Evolutionary conservation across 2,329 filamentous ascomycete genomes (phyloP).

Genomic region (Aspergillus fructus): DNA sequence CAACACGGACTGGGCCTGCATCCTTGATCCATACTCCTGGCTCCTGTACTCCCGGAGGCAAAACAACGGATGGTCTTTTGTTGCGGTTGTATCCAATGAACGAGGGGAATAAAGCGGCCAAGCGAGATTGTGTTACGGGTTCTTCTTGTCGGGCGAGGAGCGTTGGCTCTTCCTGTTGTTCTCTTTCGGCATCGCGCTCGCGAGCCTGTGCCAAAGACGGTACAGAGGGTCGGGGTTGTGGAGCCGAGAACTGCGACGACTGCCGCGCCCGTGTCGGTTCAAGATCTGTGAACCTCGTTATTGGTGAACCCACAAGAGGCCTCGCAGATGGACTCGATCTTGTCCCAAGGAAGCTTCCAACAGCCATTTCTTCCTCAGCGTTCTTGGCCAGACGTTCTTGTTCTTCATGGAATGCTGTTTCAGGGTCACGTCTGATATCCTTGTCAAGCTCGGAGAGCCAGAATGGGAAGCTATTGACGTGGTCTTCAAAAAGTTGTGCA

Average conservation of each 20-base stretch:
- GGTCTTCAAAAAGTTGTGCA: constrained; percentile 87
- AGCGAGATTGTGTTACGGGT: constrained; percentile 52
- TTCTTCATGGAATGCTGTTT: constrained; percentile 86
- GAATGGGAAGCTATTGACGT: constrained; percentile 94
- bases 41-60: constrained; percentile 86
- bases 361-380: constrained; percentile 82
- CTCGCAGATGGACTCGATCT: constrained; percentile 30
- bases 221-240: constrained; percentile 31
- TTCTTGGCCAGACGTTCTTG: constrained; percentile 78
- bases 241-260: constrained; percentile 27
- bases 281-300: constrained; percentile 25
- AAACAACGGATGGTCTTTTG: constrained; percentile 51
- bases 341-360: constrained; percentile 79
- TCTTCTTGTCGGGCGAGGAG: constrained; percentile 22
- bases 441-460: constrained; percentile 90
- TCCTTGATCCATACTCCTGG: constrained; percentile 93
- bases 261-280: constrained; percentile 25
- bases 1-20: constrained; percentile 83
- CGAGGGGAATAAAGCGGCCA: constrained; percentile 74
- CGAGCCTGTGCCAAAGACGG: constrained; percentile 21
- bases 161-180: constrained; percentile 32
- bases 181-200: constrained; percentile 35
- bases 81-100: constrained; percentile 73
- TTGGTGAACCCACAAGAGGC: constrained; percentile 35
- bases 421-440: constrained; percentile 91